Base-by-base conservation (phyloP, 2,329 filamentous ascomycete species). In the Albifimbria verrucaria region DNA sequence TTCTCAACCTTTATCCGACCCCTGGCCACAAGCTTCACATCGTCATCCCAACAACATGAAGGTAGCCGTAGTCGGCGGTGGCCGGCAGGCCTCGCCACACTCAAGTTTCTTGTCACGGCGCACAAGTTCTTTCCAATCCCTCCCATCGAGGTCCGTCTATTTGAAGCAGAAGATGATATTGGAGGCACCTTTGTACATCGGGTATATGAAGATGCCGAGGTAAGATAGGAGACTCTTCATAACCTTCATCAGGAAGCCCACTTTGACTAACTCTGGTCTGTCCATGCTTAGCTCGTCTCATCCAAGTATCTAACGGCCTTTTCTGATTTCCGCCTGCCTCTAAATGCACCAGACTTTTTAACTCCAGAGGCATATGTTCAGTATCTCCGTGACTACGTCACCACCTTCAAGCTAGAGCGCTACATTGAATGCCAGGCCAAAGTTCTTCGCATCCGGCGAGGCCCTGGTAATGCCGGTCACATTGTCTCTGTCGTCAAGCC, bases 291-390 rank as follows among this genome's bases (percentile, higher is more conserved):
- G 71, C 68, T 78, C 2, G 77, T 80, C 1, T 77, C 74, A 2
- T 78, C 76, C 3, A 78, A 77, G 55, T 76, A 78, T 43, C 66
- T 81, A 9, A 80, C 77, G 0, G 65, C 72, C 18, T 80, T 80
- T 55, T 80, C 77, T 1, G 77, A 80, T 56, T 77, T 76, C 53
- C 71, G 77, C 1, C 67, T 75, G 5, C 64, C 72, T 2, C 48
- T 64, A 1, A 68, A 75, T 10, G 68, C 68, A 1, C 71, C 75
- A 7, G 76, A 79, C 55, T 79, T 79, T 52, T 57, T 78, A 7
- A 69, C 68, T 2, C 68, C 72, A 0, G 56, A 65, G 7, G 59
- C 62, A 2, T 79, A 77, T 54, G 66, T 74, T 17, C 49, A 65
- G 12, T 79, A 80, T 51, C 73, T 80, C 10, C 63, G 69, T 5